phyloP scores from a whole-genome alignment of 139 green algal species.

The Chlamydomonas schloesseri region DNA sequence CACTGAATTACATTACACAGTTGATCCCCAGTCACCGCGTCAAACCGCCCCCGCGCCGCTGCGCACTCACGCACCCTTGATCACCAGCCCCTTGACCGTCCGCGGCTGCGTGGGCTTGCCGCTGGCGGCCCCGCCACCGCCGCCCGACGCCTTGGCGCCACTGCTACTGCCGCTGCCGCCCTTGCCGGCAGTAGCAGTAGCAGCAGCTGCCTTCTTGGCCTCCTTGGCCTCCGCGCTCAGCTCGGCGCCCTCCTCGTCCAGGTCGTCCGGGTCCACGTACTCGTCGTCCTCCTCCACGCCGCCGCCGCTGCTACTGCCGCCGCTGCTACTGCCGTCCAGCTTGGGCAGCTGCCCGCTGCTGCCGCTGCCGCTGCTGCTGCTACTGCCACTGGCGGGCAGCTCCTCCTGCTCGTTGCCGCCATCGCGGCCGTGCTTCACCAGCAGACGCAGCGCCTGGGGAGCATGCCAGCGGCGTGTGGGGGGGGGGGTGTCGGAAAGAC shows the following conservation, averaged over 20 bases:
- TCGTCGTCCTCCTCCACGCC: constrained; percentile 21
- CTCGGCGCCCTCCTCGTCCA: constrained; percentile 1
- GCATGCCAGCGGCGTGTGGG: too few relatives aligned
- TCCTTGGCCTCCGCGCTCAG: not conserved
- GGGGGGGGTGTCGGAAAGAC: too few relatives aligned
- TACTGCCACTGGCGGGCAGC: not conserved
- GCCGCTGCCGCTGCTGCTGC: constrained; percentile 1
- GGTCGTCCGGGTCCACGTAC: constrained; percentile 37
- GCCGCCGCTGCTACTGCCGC: not conserved
- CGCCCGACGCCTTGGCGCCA: not conserved
- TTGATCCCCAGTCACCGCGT: too few relatives aligned
- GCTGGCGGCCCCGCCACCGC: too few relatives aligned
- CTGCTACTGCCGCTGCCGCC: too few relatives aligned
- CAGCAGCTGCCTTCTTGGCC: not conserved
- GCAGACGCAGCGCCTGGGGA: constrained; percentile 24
- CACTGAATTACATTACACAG: too few relatives aligned
- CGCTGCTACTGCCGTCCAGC: not conserved
- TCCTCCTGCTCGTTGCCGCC: constrained; percentile 16
- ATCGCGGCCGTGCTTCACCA: constrained; percentile 24
- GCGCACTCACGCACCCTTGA: not conserved
- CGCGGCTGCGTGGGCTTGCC: not conserved
- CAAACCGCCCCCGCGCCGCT: too few relatives aligned
- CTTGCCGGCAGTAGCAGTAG: not conserved
- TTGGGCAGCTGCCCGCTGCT: constrained; percentile 2
- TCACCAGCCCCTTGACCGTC: not conserved